Conservation (phyloP, 352 stramenopile genomes). For the Globisporangium camurandrum region DNA sequence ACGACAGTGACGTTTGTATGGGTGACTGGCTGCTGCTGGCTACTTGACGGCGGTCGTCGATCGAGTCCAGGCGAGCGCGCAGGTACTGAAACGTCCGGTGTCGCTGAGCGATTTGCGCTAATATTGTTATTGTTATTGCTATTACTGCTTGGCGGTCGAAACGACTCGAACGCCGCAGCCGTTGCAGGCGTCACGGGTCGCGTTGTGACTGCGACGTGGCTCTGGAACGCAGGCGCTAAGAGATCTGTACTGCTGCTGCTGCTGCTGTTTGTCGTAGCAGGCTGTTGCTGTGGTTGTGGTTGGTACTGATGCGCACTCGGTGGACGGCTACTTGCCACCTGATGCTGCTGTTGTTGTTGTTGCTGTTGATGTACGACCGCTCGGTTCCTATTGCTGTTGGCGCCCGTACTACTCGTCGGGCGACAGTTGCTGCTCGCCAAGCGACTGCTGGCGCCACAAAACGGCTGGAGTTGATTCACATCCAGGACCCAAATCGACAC, state of each 20-base stretch:
- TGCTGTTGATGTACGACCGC: conserved; percentile 11
- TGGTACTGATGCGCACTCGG: conserved; percentile 2
- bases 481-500: conserved; percentile 78
- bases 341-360: conserved; percentile 6
- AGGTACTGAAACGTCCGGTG: conserved; percentile 1
- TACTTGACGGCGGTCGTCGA: background rate
- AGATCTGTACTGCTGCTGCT: conserved; percentile 8
- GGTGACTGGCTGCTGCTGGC: conserved; percentile 2
- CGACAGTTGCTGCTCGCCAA: conserved; percentile 7
- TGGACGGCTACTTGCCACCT: background rate
- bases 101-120: conserved; percentile 2
- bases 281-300: too few species aligned
- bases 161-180: conserved; percentile 4
- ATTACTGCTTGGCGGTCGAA: conserved; percentile 5
- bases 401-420: too few species aligned
- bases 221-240: conserved; percentile 10
- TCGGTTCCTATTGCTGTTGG: too few species aligned
- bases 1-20: background rate
- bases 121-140: too few species aligned
- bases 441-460: conserved; percentile 21
- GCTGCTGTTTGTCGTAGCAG: too few species aligned
- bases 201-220: conserved; percentile 11
- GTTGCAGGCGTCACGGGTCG: conserved; percentile 21
- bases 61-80: too few species aligned
- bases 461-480: conserved; percentile 61